A percentile compares a stretch with the other conserved stretches of the same genome.
Evolutionary conservation across 2,329 filamentous ascomycete genomes (phyloP).

Genomic region (Rugonectria rugulosa): DNA sequence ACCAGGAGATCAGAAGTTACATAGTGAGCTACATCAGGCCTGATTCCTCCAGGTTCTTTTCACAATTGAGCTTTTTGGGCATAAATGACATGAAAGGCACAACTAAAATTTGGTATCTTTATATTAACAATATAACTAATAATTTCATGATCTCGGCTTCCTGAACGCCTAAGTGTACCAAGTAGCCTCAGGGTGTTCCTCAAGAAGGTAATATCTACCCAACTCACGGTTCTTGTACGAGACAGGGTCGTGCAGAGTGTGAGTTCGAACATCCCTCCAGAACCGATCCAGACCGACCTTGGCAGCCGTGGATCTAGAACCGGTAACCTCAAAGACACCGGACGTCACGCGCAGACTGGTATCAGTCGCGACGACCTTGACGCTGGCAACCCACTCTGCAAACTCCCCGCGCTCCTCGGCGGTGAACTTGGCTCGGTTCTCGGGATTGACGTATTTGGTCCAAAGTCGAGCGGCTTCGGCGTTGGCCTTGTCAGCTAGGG

Average conservation of each 20-base stretch:
- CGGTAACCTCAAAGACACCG: conserved; percentile 71
- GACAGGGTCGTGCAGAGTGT: conserved; percentile 72
- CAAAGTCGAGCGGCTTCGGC: conserved; percentile 57
- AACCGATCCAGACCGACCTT: conserved; percentile 70
- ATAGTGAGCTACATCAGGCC: too few relatives aligned
- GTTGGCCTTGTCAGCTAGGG: conserved; percentile 65
- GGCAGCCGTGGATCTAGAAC: conserved; percentile 62
- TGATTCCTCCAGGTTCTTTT: too few relatives aligned
- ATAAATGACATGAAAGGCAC: too few relatives aligned
- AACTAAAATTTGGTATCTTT: too few relatives aligned
- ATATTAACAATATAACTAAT: too few relatives aligned
- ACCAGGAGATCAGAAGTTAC: too few relatives aligned
- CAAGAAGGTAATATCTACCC: conserved; percentile 63
- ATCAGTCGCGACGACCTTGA: conserved; percentile 70
- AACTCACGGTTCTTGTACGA: conserved; percentile 72
- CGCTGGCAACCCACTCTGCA: conserved; percentile 68
- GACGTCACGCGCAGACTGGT: conserved; percentile 63
- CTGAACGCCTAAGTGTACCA: conserved; percentile 62
- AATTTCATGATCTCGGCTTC: too few relatives aligned
- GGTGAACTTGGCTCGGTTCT: conserved; percentile 54
- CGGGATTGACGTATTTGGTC: conserved; percentile 38
- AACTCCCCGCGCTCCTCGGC: conserved; percentile 63
- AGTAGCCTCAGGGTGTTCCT: conserved; percentile 63
- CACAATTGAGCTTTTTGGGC: too few relatives aligned
- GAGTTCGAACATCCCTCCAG: conserved; percentile 72